Base-by-base conservation (phyloP, 1,139 yeast species). In the Komagataea norvegica region DNA sequence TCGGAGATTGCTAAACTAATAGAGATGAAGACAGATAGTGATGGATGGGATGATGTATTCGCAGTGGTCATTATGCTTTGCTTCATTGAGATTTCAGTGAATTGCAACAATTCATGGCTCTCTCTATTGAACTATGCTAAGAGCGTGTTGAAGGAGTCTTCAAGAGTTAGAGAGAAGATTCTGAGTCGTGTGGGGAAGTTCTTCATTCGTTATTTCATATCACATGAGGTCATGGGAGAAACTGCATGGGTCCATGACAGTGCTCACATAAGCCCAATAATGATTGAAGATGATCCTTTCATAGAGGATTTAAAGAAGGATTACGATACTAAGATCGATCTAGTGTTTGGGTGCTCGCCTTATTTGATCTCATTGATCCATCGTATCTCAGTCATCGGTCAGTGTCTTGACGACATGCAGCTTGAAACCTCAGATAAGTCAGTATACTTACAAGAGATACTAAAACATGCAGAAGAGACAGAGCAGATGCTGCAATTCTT, bases 161-260 rank as follows among this genome's bases (percentile, higher is more conserved):
- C 41, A 8, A 44, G 50, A 16, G 50, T 50, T 10, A 42, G 47
- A 26, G 46, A 50, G 23, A 54, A 48, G 32, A 41, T 49, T 13
- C 23, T 47, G 18, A 55, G 58, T 18, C 60, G 62, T 3, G 41
- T 62, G 36, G 56, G 55, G 9, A 53, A 48, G 25, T 64, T 65
- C 40, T 62, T 64, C 37, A 53, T 61, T 8, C 40, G 65, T 23
- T 65, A 64, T 41, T 60, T 65, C 41, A 55, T 63, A 6, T 52
- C 64, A 16, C 70, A 65, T 45, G 70, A 65, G 39, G 63, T 65
- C 2, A 61, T 65, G 65, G 65, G 68, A 8, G 66, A 64, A 38
- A 65, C 69, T 1, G 66, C 64, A 1, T 62, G 65, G 66, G 51
- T 50, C 21, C 42, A 46, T 23, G 46, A 47, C 17, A 25, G 25